Evolutionary conservation across 495 filamentous ascomycete genomes (phyloP), one percentile per base, ranked within the genome.

Genomic region (Penicillium daleae): DNA sequence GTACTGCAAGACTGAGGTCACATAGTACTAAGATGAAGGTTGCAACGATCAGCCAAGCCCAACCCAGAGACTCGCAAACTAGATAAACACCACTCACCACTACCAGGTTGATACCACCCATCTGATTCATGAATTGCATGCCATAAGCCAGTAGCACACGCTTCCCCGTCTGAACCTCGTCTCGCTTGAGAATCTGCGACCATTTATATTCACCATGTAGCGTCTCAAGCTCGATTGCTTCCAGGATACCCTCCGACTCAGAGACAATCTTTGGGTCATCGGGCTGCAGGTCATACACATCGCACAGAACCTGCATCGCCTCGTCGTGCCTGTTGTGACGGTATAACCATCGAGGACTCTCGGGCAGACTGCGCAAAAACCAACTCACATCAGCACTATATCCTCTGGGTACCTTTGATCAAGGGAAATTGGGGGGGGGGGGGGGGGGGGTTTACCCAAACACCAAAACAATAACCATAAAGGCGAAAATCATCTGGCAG

Each of bases 101-200:
- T 2, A 37, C 35, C 35, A 37, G 35, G 15, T 85, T 86, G 56
- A 81, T 76, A 12, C 85, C 85, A 3, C 66, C 65, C 67, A 72
- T 70, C 54, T 72, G 70, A 48, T 72, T 72, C 58, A 72, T 12
- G 65, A 67, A 56, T 86, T 82, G 15, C 81, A 61, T 37, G 75
- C 71, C 39, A 85, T 76, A 37, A 15, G 80, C 78, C 21, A 68
- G 65, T 22, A 79, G 66, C n/a, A 86, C 83, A 19, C 77, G 35
- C 35, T 37, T 37, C 35, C 35, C 35, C 35, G 35, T 37, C 35
- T 37, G 35, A 37, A 37, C 35, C 35, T 37, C 35, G 15, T 37
- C 35, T 4, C 35, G 10, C 81, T 9, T 69, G 61, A 17, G 76
- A 72, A 59, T 81, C 82, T 22, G 76, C 71, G 24, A 77, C 60